These are phyloP conservation scores for Tolypocladium guangdongense DNA, from an alignment of 2,329 filamentous ascomycete genomes.

Conservation along the genomic window DNA sequence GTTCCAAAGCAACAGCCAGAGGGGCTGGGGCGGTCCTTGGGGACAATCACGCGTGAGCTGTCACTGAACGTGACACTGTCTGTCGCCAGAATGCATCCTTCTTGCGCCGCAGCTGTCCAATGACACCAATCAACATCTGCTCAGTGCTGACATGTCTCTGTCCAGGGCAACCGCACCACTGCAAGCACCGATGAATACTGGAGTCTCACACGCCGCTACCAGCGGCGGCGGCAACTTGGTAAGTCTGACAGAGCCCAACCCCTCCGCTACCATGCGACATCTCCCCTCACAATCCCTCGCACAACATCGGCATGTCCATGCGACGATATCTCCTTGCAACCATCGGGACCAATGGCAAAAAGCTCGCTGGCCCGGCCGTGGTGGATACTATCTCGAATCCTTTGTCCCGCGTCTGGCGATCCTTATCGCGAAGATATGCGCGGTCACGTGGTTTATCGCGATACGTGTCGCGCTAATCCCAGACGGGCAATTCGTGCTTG, in stretches of 20 bases:
- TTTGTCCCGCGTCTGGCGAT: not conserved
- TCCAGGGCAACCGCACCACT: constrained; percentile 8
- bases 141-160: constrained; percentile 3
- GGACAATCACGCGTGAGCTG: not conserved
- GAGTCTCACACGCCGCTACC: constrained; percentile 28
- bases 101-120: not conserved
- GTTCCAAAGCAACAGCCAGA: not conserved
- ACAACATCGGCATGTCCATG: not conserved
- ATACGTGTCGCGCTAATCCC: constrained; percentile 11
- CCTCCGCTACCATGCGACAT: not conserved
- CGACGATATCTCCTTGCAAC: not conserved
- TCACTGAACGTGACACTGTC: not conserved
- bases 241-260: constrained; percentile 11
- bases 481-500: constrained; percentile 2
- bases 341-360: not conserved
- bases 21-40: not conserved
- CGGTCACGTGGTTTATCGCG: constrained; percentile 20
- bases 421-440: constrained; percentile 6
- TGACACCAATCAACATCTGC: not conserved
- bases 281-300: not conserved
- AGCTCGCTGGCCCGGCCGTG: not conserved
- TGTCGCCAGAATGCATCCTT: not conserved
- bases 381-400: not conserved
- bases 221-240: constrained; percentile 29
- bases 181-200: constrained; percentile 14